Conservation (phyloP, 2,329 filamentous ascomycete genomes). For the Cladosporium sp. region DNA sequence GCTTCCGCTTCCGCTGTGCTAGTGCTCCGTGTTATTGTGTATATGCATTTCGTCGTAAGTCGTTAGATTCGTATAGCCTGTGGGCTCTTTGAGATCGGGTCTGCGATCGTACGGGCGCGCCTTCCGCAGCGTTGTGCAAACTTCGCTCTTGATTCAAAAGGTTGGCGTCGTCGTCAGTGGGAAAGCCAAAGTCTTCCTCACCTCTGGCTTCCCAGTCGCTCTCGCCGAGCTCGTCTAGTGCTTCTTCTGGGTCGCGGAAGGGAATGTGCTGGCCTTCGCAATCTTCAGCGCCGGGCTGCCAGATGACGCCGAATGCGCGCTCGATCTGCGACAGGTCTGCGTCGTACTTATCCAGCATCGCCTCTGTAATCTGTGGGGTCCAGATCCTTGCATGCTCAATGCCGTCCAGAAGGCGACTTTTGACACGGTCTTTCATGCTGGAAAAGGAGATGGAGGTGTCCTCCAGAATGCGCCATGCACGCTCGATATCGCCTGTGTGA, state of each 20-base stretch:
- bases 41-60: neutral
- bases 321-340: slow-evolving; percentile 35
- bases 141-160: slow-evolving; percentile 23
- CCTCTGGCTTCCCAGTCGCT: slow-evolving; percentile 27
- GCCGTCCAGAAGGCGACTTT: slow-evolving; percentile 30
- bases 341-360: slow-evolving; percentile 33
- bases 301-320: slow-evolving; percentile 33
- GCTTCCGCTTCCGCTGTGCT: neutral
- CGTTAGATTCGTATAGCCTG: neutral
- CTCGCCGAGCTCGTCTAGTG: slow-evolving; percentile 30
- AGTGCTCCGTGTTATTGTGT: neutral
- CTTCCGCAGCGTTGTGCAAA: slow-evolving; percentile 29
- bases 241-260: slow-evolving; percentile 31
- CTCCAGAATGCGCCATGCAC: slow-evolving; percentile 34
- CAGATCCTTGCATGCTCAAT: slow-evolving; percentile 29
- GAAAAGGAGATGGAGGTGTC: slow-evolving; percentile 29
- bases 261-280: slow-evolving; percentile 31
- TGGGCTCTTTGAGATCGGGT: neutral
- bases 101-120: neutral
- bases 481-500: slow-evolving; percentile 29
- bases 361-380: slow-evolving; percentile 29
- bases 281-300: slow-evolving; percentile 26
- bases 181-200: slow-evolving; percentile 34
- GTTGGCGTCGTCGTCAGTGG: slow-evolving; percentile 22
- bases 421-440: slow-evolving; percentile 25